phyloP scores from a whole-genome alignment of 2,329 filamentous ascomycete species.

The Ascochyta fabae region DNA sequence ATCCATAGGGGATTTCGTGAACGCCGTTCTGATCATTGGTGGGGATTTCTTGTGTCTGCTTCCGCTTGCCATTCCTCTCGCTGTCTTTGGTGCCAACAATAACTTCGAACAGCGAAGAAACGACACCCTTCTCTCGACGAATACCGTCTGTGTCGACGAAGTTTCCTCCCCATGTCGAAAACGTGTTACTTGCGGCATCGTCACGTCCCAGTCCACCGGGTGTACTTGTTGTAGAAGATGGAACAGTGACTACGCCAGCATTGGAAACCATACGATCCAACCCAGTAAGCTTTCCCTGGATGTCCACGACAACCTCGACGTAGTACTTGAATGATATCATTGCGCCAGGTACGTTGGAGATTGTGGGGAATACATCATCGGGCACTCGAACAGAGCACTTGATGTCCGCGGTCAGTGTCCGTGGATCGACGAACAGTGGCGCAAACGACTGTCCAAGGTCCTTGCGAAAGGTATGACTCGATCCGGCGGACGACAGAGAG shows the following conservation, averaged over 20 bases:
- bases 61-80: conserved; percentile 58
- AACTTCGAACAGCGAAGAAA: conserved; percentile 84
- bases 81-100: conserved; percentile 87
- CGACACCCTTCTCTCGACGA: conserved; percentile 88
- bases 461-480: conserved; percentile 92
- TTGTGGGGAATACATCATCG: conserved; percentile 90
- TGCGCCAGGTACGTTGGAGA: conserved; percentile 83
- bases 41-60: conserved; percentile 32
- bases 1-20: conserved; percentile 31
- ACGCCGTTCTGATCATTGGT: conserved; percentile 21
- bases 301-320: conserved; percentile 88
- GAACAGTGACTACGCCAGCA: conserved; percentile 58
- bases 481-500: conserved; percentile 83
- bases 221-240: conserved; percentile 52
- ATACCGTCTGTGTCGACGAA: conserved; percentile 89
- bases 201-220: conserved; percentile 36
- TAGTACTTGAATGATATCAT: conserved; percentile 97
- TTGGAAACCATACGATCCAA: conserved; percentile 70
- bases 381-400: conserved; percentile 85
- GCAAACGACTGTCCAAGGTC: conserved; percentile 89
- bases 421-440: conserved; percentile 85
- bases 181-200: conserved; percentile 52
- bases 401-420: conserved; percentile 76
- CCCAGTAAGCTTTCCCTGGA: conserved; percentile 84
- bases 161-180: conserved; percentile 66